A percentile compares a stretch with the other conserved stretches of the same genome.
Evolutionary conservation across 2,329 filamentous ascomycete genomes (phyloP).

Genomic region (Ascosphaera apis): DNA sequence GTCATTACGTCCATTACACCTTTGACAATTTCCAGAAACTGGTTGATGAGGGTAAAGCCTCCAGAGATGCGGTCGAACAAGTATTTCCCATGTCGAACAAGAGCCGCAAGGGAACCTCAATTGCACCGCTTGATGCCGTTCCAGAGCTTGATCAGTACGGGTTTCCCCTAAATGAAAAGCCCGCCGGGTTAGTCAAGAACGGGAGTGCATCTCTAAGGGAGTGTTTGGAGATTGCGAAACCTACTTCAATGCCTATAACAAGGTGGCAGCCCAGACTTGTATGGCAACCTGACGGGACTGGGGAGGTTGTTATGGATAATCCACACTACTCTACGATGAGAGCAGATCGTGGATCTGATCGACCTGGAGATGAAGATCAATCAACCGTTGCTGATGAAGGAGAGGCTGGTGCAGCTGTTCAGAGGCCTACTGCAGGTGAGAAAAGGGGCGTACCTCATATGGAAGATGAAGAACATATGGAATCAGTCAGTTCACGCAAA

Average conservation of each 20-base stretch:
- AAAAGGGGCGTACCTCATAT: not conserved
- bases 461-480: not conserved
- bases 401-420: no score
- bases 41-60: slow-evolving; percentile 25
- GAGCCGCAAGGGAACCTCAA: slow-evolving; percentile 8
- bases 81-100: slow-evolving; percentile 11
- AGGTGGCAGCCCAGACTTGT: slow-evolving; percentile 16
- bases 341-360: no score
- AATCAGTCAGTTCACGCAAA: not conserved
- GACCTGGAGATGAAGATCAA: no score
- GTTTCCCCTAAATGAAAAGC: slow-evolving; percentile 16
- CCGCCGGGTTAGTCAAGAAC: slow-evolving; percentile 16
- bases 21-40: slow-evolving; percentile 28
- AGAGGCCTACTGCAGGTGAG: no score
- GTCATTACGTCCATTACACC: slow-evolving; percentile 33
- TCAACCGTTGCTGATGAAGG: no score
- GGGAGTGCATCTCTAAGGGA: slow-evolving; percentile 23
- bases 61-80: slow-evolving; percentile 32
- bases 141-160: slow-evolving; percentile 24
- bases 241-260: no score
- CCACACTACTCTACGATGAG: not conserved
- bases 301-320: slow-evolving; percentile 12
- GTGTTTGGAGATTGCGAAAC: slow-evolving; percentile 13
- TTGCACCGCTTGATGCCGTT: slow-evolving; percentile 12
- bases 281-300: slow-evolving; percentile 10